Conservation (phyloP, 768 basidiomycete species). For the Boletus subparvulus region DNA sequence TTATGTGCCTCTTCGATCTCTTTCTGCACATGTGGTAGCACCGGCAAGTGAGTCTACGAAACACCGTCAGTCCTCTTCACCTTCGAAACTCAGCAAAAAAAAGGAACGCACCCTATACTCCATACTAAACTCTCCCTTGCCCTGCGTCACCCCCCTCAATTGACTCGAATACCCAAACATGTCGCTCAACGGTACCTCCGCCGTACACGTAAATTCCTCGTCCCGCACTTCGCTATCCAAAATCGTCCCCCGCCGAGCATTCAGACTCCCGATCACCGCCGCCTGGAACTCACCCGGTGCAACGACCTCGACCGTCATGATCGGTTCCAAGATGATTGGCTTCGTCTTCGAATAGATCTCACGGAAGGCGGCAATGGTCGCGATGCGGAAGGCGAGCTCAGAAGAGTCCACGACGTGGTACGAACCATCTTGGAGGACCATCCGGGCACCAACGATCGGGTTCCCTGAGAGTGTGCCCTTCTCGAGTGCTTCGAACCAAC, state of each 20-base stretch:
- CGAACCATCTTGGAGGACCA: constrained; percentile 89
- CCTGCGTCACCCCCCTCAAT: constrained; percentile 91
- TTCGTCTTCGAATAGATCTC: constrained; percentile 78
- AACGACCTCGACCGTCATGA: constrained; percentile 97
- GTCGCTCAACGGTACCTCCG: constrained; percentile 93
- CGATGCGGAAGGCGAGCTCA: constrained; percentile 91
- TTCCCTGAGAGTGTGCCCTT: constrained; percentile 91
- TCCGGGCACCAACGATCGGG: constrained; percentile 77
- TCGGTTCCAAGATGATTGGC: constrained; percentile 90
- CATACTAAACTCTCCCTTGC: constrained; percentile 89
- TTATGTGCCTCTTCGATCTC: constrained; percentile 86
- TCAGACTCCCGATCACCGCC: constrained; percentile 91
- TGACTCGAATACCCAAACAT: constrained; percentile 98
- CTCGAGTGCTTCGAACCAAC: constrained; percentile 91
- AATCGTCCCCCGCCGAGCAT: constrained; percentile 89
- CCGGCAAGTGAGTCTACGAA: constrained; percentile 70
- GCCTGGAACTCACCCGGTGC: constrained; percentile 97
- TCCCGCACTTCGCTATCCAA: constrained; percentile 95
- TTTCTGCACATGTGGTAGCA: constrained; percentile 81
- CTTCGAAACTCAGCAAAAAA: neutral
- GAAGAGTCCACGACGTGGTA: constrained; percentile 95
- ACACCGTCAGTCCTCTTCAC: neutral
- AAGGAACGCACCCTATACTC: constrained; percentile 61
- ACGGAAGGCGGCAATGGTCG: constrained; percentile 88
- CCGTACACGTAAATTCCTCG: constrained; percentile 90